A percentile compares a stretch with the other conserved stretches of the same genome.
phyloP scores from a whole-genome alignment of 139 green algal genomes.

The Micractinium conductrix region DNA sequence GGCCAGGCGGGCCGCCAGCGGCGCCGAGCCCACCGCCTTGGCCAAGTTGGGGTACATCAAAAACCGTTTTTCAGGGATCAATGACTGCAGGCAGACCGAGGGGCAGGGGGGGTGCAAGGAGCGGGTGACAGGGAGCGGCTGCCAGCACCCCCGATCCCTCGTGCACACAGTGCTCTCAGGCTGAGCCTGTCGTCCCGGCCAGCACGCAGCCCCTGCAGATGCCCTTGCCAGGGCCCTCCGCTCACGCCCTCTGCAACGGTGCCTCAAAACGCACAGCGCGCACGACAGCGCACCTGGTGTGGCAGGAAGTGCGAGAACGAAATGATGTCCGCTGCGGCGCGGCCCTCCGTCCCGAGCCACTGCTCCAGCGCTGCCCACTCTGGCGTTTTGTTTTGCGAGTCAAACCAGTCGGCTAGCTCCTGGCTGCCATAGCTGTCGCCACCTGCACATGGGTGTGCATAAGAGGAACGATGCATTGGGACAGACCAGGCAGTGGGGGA shows the following conservation, averaged over 20 bases:
- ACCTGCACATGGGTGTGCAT: too few relatives aligned
- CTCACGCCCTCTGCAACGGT: neutral
- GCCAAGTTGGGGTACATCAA: constrained; percentile 78
- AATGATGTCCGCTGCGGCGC: constrained; percentile 55
- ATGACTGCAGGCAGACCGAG: neutral
- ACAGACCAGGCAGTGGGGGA: neutral
- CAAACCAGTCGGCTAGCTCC: constrained; percentile 54
- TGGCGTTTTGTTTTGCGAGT: constrained; percentile 48
- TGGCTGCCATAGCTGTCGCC: constrained; percentile 15
- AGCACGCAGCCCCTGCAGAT: too few relatives aligned
- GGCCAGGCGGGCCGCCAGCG: constrained; percentile 59
- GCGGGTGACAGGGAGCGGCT: neutral
- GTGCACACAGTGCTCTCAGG: too few relatives aligned
- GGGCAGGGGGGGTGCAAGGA: neutral
- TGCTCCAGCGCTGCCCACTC: neutral
- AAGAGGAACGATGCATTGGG: too few relatives aligned
- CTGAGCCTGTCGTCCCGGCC: too few relatives aligned
- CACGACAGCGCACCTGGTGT: constrained; percentile 27
- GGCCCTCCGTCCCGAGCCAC: too few relatives aligned
- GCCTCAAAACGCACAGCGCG: too few relatives aligned
- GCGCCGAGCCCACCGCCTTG: constrained; percentile 58
- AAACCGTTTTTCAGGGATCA: constrained; percentile 68
- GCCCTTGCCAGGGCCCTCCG: too few relatives aligned
- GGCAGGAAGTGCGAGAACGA: constrained; percentile 81
- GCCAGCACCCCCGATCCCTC: too few relatives aligned